These are phyloP conservation scores for Knoxdaviesia capensis DNA, from an alignment of 2,329 filamentous ascomycete species.

Conservation along the genomic window DNA sequence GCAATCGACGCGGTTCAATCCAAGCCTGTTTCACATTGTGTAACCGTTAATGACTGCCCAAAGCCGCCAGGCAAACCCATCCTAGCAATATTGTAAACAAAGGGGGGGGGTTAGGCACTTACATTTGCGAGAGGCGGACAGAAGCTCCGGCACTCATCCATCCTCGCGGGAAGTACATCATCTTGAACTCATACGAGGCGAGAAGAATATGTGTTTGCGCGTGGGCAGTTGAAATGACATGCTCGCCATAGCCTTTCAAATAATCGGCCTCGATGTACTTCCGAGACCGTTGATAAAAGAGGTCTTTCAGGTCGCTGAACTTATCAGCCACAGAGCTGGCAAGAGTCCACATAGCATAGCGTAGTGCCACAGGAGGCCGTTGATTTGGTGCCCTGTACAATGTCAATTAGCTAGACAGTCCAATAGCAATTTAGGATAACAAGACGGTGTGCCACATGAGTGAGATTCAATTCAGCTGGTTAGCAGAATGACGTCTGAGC, in stretches of 20 bases:
- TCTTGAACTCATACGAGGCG: constrained; percentile 79
- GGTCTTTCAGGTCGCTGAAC: constrained; percentile 57
- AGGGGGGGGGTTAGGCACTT: constrained; percentile 9
- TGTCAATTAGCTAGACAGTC: not conserved
- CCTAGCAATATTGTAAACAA: not conserved
- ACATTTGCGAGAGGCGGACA: constrained; percentile 71
- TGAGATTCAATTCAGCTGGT: too few relatives aligned
- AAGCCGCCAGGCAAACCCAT: not conserved
- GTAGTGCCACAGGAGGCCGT: constrained; percentile 68
- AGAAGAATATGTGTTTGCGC: constrained; percentile 70
- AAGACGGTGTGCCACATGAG: not conserved
- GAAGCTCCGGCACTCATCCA: constrained; percentile 83
- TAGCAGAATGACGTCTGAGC: too few relatives aligned
- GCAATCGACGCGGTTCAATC: constrained; percentile 72
- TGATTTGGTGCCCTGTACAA: constrained; percentile 47
- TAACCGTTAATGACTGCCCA: constrained; percentile 13
- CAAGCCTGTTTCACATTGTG: constrained; percentile 43
- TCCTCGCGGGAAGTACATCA: constrained; percentile 90
- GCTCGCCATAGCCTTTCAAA: constrained; percentile 80
- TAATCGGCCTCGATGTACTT: constrained; percentile 85
- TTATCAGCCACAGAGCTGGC: constrained; percentile 75
- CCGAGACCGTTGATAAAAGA: constrained; percentile 76
- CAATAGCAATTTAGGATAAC: not conserved
- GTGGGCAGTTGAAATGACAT: constrained; percentile 68
- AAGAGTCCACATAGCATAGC: constrained; percentile 92